Conservation (phyloP, 805 yeast species). For the Candida yuanshanica region DNA sequence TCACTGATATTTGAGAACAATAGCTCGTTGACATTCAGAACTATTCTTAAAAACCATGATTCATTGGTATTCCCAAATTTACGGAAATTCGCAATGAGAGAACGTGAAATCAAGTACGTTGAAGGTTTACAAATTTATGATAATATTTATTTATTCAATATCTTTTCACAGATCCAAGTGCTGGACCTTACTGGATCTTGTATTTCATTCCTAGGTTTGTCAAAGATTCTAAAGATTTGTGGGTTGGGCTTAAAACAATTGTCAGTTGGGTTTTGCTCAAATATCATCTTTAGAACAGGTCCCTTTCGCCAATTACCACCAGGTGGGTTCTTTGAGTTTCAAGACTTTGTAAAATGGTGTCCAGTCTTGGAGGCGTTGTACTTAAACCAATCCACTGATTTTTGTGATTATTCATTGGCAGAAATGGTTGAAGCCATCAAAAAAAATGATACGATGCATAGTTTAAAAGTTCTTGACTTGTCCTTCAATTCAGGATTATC, state of each 20-base stretch:
- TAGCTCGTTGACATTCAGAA: slow-evolving; percentile 13
- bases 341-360: slow-evolving; percentile 12
- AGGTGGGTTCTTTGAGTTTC: slow-evolving; percentile 17
- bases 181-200: slow-evolving; percentile 22
- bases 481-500: slow-evolving; percentile 19
- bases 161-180: slow-evolving; percentile 10
- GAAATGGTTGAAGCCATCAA: slow-evolving; percentile 12
- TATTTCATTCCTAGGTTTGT: slow-evolving; percentile 18
- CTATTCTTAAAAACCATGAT: slow-evolving; percentile 15
- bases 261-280: slow-evolving; percentile 19
- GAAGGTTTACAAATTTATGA: slow-evolving; percentile 14
- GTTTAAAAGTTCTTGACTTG: slow-evolving; percentile 16
- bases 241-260: slow-evolving; percentile 10
- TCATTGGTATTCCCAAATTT: slow-evolving; percentile 9
- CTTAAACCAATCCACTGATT: slow-evolving; percentile 20
- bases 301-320: slow-evolving; percentile 8
- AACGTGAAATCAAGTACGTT: slow-evolving; percentile 12
- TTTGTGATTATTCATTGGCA: slow-evolving; percentile 18
- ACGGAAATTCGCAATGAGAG: slow-evolving; percentile 15
- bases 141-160: slow-evolving; percentile 7
- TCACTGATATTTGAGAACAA: slow-evolving; percentile 20
- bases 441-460: not conserved
- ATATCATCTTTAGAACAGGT: slow-evolving; percentile 16
- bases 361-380: slow-evolving; percentile 15
- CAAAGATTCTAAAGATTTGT: slow-evolving; percentile 11